Conservation (phyloP, 257 asterid genomes). For the Nicotiana benthamiana region DNA sequence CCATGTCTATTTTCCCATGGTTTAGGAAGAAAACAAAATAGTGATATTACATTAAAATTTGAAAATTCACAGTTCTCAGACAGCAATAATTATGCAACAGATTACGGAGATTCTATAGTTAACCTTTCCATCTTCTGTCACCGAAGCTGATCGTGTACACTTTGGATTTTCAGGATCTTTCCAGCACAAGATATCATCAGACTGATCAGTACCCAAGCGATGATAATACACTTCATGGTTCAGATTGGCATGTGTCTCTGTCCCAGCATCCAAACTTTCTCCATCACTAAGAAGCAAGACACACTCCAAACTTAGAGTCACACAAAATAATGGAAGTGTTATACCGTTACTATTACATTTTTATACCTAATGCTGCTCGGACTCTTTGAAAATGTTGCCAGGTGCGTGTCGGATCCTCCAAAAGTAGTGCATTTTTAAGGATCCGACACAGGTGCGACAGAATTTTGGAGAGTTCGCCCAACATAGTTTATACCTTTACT, state of each 20-base stretch:
- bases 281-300: slow-evolving; percentile 53
- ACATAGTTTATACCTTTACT: neutral
- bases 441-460: no score
- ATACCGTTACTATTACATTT: neutral
- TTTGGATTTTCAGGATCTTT: slow-evolving; percentile 82
- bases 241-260: slow-evolving; percentile 67
- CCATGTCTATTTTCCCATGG: neutral
- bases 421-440: no score
- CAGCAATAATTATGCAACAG: neutral
- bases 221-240: slow-evolving; percentile 89
- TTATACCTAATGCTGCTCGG: neutral
- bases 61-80: neutral
- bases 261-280: slow-evolving; percentile 80
- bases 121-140: slow-evolving; percentile 94
- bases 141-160: slow-evolving; percentile 53
- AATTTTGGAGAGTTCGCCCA: no score
- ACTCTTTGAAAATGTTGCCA: no score
- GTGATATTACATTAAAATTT: neutral
- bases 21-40: neutral
- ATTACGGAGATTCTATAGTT: neutral
- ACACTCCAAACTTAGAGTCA: neutral
- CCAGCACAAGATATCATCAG: slow-evolving; percentile 91
- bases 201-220: slow-evolving; percentile 76
- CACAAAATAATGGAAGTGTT: neutral
- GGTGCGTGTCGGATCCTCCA: no score